A percentile compares a stretch with the other conserved stretches of the same genome.
phyloP scores from a whole-genome alignment of 768 basidiomycete species.

The Hygrocybe coccinea region DNA sequence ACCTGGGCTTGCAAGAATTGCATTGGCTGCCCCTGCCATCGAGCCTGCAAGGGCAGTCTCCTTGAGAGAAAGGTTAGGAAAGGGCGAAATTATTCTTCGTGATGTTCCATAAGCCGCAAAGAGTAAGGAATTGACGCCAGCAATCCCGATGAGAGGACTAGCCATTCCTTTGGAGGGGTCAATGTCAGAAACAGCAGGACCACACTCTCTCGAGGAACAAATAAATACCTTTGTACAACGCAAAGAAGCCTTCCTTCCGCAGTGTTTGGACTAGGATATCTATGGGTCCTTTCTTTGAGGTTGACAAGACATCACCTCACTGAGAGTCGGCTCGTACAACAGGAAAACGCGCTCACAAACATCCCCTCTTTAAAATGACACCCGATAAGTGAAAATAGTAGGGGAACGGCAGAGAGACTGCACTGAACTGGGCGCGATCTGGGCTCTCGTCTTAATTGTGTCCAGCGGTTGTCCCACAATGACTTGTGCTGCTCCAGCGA shows the following conservation, averaged over 20 bases:
- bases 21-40: conserved; percentile 89
- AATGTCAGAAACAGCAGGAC: neutral
- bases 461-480: conserved; percentile 91
- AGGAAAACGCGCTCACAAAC: conserved; percentile 57
- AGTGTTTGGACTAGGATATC: conserved; percentile 83
- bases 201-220: neutral
- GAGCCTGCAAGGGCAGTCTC: conserved; percentile 82
- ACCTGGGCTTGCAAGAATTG: conserved; percentile 89
- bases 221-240: conserved; percentile 82
- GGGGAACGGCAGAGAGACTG: conserved; percentile 1
- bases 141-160: conserved; percentile 86
- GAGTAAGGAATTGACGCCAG: conserved; percentile 92
- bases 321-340: neutral
- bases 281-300: conserved; percentile 79
- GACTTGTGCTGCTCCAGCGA: conserved; percentile 93
- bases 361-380: conserved; percentile 56
- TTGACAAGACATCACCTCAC: conserved; percentile 1
- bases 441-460: conserved; percentile 84
- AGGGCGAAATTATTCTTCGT: conserved; percentile 81
- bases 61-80: conserved; percentile 70
- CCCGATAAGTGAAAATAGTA: conserved; percentile 5
- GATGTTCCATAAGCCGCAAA: conserved; percentile 89
- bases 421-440: conserved; percentile 73
- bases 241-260: conserved; percentile 85
- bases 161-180: conserved; percentile 61